phyloP scores from a whole-genome alignment of 2,329 filamentous ascomycete species.

The Microcyclospora tardicrescens region DNA sequence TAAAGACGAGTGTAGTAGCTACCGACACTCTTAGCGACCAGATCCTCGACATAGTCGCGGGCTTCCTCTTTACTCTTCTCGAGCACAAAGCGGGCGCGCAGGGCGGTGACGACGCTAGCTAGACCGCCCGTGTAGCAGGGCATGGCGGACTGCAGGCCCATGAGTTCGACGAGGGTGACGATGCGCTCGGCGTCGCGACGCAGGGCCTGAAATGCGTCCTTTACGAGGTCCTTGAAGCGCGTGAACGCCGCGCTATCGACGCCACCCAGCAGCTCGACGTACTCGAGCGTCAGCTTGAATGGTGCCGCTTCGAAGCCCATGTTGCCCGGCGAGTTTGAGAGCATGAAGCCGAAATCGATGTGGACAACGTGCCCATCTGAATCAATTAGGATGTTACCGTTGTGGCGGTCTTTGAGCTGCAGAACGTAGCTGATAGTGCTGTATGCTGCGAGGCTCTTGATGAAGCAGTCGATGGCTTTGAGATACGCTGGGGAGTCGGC shows the following conservation, averaged over 20 bases:
- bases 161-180: slow-evolving; percentile 70
- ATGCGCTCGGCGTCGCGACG: slow-evolving; percentile 68
- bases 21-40: slow-evolving; percentile 68
- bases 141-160: slow-evolving; percentile 75
- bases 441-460: slow-evolving; percentile 69
- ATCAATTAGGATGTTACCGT: slow-evolving; percentile 75
- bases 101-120: slow-evolving; percentile 52
- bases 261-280: slow-evolving; percentile 71
- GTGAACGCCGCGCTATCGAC: slow-evolving; percentile 56
- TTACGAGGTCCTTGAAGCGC: slow-evolving; percentile 66
- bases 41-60: slow-evolving; percentile 67
- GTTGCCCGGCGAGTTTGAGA: slow-evolving; percentile 71
- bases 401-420: slow-evolving; percentile 76
- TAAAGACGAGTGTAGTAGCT: slow-evolving; percentile 80
- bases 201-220: slow-evolving; percentile 71
- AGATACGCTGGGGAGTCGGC: slow-evolving; percentile 56
- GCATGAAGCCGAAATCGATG: slow-evolving; percentile 84
- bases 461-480: slow-evolving; percentile 65
- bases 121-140: slow-evolving; percentile 67
- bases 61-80: slow-evolving; percentile 74
- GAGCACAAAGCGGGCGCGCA: slow-evolving; percentile 66
- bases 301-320: slow-evolving; percentile 79
- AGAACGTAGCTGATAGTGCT: slow-evolving; percentile 74
- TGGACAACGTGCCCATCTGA: slow-evolving; percentile 78
- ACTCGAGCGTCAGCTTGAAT: slow-evolving; percentile 77